phyloP scores from a whole-genome alignment of 177 flowering plant genomes.

The Vitis hybrid region DNA sequence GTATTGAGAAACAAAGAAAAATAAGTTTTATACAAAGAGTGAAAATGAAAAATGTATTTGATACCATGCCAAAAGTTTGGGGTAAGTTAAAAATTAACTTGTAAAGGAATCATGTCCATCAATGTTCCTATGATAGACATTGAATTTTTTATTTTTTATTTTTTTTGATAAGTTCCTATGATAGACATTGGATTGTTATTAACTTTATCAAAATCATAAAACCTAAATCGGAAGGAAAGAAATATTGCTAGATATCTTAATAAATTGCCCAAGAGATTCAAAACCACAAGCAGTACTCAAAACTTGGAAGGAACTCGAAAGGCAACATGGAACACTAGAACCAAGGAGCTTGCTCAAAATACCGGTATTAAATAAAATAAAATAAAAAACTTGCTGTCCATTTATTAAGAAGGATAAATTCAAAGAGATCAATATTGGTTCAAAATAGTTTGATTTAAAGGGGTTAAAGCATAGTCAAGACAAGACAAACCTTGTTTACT shows the following conservation, averaged over 20 bases:
- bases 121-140: neutral
- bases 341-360: neutral
- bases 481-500: too few relatives aligned
- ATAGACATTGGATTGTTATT: neutral
- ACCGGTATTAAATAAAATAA: neutral
- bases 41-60: neutral
- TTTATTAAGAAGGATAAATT: too few relatives aligned
- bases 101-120: neutral
- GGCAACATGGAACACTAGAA: neutral
- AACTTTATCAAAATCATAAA: constrained; percentile 1
- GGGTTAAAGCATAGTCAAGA: too few relatives aligned
- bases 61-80: neutral
- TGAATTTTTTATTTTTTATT: too few relatives aligned
- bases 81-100: neutral
- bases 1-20: neutral
- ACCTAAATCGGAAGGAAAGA: neutral
- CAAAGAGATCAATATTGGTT: too few relatives aligned
- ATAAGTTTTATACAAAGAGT: neutral
- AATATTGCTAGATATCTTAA: neutral
- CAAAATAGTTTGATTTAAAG: too few relatives aligned
- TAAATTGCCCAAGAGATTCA: neutral
- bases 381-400: too few relatives aligned
- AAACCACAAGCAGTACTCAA: neutral
- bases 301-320: neutral
- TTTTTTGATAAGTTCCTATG: too few relatives aligned